Evolutionary conservation across 1,139 yeast genomes (phyloP), one percentile per base, ranked within the genome.

Genomic region (Hyphopichia khmerensis): DNA sequence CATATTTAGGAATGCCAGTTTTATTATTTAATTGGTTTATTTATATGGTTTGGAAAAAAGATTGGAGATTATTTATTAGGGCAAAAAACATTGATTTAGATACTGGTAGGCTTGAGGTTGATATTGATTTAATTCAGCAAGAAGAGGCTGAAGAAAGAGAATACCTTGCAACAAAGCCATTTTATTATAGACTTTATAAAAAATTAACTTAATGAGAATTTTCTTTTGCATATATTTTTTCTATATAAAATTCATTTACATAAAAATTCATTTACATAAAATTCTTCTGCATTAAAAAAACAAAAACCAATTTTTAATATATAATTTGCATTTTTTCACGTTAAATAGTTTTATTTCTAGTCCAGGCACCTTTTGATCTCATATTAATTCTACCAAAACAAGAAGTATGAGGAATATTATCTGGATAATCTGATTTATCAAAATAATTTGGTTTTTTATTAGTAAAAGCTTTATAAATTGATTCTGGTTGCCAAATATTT

Each of bases 341-440:
- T n/a, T n/a, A n/a, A n/a, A n/a, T n/a, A n/a, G n/a, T n/a, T n/a
- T 21, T 21, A 21, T 21, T 51, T 37, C 65, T 44, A 2, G 53
- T 50, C 72, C 72, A 65, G 2, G 76, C 76, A 15, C 71, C 48
- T 36, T 62, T 64, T 19, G 45, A 50, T 40, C 76, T 51, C 75
- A 69, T 68, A 44, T 69, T 69, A 39, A 70, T 62, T 38, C 57
- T 61, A 3, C 76, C 76, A 47, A 69, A 69, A 43, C 75, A 69
- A 4, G 72, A 67, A 15, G 51, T 43, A 9, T 23, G 33, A 1
- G 75, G 73, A 13, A 65, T 55, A 24, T 46, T 43, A 29, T 50
- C 57, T 31, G 49, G 55, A 43, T 62, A 64, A 36, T 57, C 58
- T 11, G 64, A 58, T 56, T 48, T 58, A 48, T 44, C 59, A 48